Evolutionary conservation across 2,329 filamentous ascomycete species (phyloP).

Genomic region (Ascochyta lentis): DNA sequence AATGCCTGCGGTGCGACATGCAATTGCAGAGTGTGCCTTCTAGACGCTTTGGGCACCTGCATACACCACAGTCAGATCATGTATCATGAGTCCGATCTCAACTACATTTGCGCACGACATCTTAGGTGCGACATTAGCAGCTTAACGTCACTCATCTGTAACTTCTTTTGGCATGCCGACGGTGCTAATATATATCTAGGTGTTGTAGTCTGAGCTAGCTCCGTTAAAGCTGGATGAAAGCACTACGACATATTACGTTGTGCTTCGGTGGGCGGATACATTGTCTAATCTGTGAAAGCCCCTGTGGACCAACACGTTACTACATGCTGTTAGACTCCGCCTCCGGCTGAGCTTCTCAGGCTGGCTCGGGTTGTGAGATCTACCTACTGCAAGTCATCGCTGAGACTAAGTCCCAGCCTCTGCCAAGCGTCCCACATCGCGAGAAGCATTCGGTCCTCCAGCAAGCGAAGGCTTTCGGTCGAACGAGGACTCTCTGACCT

Average conservation of each 20-base stretch:
- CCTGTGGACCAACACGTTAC: background rate
- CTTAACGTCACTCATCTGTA: background rate
- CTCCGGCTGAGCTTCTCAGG: background rate
- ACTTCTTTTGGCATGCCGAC: background rate
- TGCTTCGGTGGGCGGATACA: background rate
- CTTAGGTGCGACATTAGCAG: background rate
- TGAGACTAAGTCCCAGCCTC: background rate
- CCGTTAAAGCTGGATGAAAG: background rate
- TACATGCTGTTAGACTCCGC: background rate
- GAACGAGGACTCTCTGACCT: background rate
- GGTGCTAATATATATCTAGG: background rate
- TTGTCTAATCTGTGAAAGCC: background rate
- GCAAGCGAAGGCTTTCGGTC: background rate
- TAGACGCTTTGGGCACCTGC: background rate
- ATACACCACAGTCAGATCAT: constrained; percentile 6
- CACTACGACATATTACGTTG: background rate
- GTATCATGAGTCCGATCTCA: constrained; percentile 1
- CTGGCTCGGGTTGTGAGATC: background rate
- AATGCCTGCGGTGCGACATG: constrained; percentile 1
- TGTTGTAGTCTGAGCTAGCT: background rate
- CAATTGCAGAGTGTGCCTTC: background rate
- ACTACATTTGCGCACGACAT: background rate
- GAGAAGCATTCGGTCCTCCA: background rate
- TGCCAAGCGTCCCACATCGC: background rate
- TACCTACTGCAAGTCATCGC: constrained; percentile 4